Conservation (phyloP, 345 rosid genomes). For the Gossypium turneri region DNA sequence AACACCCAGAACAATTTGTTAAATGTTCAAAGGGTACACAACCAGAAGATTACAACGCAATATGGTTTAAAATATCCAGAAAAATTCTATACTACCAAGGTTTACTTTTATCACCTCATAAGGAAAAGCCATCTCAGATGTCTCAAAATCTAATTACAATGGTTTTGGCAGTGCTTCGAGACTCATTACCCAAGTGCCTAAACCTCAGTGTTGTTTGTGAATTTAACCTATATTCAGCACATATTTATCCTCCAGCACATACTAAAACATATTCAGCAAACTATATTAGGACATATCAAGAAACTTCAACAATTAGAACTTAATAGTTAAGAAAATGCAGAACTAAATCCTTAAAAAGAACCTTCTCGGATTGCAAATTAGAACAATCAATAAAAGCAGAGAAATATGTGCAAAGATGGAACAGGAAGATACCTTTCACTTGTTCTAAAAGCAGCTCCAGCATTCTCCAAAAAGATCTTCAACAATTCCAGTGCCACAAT, state of each 20-base stretch:
- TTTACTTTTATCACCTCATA: neutral
- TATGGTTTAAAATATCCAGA: neutral
- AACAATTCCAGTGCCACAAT: constrained; percentile 94
- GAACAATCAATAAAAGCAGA: neutral
- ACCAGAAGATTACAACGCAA: neutral
- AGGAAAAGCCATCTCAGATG: neutral
- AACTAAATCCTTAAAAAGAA: neutral
- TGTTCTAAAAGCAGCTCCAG: constrained; percentile 96
- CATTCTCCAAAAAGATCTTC: constrained; percentile 95
- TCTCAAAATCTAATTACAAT: neutral
- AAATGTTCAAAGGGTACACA: neutral
- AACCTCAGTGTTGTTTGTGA: neutral
- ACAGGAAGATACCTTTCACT: constrained; percentile 71
- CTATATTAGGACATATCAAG: neutral
- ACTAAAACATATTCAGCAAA: neutral
- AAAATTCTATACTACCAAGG: neutral
- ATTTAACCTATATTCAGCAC: neutral
- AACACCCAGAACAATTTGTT: neutral
- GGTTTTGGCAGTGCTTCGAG: neutral
- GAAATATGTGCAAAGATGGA: neutral
- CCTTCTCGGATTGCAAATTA: neutral
- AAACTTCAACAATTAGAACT: neutral
- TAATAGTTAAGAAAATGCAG: neutral
- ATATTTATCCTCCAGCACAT: neutral
- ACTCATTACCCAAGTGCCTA: neutral